Conservation (phyloP, 2,329 filamentous ascomycete species). For the Ascochyta viciae-villosae region DNA sequence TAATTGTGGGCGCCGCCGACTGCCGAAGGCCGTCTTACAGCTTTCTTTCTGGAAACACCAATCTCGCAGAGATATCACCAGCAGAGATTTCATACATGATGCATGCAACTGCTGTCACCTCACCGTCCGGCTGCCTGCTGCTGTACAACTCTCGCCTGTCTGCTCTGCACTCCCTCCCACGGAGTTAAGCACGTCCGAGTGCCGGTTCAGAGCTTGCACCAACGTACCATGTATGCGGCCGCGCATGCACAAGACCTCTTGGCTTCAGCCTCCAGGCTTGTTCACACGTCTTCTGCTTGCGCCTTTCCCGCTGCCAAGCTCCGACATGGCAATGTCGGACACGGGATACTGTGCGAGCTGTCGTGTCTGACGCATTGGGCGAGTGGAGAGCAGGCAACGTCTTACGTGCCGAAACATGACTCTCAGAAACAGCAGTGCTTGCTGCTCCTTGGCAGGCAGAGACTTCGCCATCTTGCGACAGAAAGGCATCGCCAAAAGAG, state of each 20-base stretch:
- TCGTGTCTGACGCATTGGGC: slow-evolving; percentile 1
- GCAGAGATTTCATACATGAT: slow-evolving; percentile 1
- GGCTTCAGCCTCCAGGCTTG: slow-evolving; percentile 17
- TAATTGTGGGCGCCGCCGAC: slow-evolving; percentile 12
- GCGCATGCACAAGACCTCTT: slow-evolving; percentile 16
- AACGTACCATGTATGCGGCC: background rate
- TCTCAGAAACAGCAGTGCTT: slow-evolving; percentile 2
- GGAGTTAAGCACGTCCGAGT: slow-evolving; percentile 1
- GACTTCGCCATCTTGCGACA: slow-evolving; percentile 4
- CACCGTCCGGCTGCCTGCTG: background rate
- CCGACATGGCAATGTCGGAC: slow-evolving; percentile 11
- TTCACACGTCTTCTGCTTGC: slow-evolving; percentile 15
- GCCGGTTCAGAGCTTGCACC: background rate
- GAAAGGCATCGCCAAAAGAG: background rate
- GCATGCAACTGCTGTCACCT: slow-evolving; percentile 5
- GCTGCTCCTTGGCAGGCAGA: slow-evolving; percentile 3
- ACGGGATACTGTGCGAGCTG: background rate
- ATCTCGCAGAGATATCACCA: slow-evolving; percentile 13
- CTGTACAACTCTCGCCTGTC: background rate
- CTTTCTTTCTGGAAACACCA: slow-evolving; percentile 13
- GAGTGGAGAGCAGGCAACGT: slow-evolving; percentile 5
- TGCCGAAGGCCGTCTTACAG: slow-evolving; percentile 18
- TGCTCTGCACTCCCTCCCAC: background rate
- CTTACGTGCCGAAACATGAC: slow-evolving; percentile 18
- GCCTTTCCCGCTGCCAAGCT: slow-evolving; percentile 17